These are phyloP conservation scores for Exserohilum turcica DNA, from an alignment of 2,329 filamentous ascomycete species.

Conservation along the genomic window DNA sequence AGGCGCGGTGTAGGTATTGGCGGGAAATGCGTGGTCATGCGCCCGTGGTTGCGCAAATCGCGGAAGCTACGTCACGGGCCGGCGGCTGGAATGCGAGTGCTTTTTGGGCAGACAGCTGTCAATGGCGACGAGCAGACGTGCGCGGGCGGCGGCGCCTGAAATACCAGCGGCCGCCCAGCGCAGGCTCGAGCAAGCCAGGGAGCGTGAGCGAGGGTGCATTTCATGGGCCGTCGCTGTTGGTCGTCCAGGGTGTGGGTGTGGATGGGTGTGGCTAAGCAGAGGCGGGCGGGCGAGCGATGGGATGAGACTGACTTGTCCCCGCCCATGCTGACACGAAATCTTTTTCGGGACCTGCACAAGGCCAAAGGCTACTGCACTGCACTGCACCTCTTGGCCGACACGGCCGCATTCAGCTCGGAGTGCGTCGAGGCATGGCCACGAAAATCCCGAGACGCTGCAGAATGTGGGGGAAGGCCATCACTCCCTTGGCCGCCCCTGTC, in stretches of 20 bases:
- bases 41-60: constrained; percentile 23
- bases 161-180: constrained; percentile 4
- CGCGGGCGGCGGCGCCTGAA: constrained; percentile 1
- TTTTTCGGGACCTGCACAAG: constrained; percentile 18
- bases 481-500: background rate
- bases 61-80: constrained; percentile 25
- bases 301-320: background rate
- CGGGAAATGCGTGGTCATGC: constrained; percentile 24
- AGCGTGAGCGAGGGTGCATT: constrained; percentile 19
- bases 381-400: constrained; percentile 6
- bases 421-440: background rate
- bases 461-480: constrained; percentile 17
- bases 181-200: constrained; percentile 7
- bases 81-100: constrained; percentile 1
- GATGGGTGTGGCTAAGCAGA: constrained; percentile 26
- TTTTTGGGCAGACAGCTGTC: background rate
- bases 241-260: constrained; percentile 22
- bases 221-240: constrained; percentile 18
- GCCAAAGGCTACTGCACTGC: constrained; percentile 12
- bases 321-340: constrained; percentile 4
- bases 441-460: constrained; percentile 12
- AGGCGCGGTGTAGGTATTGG: constrained; percentile 23
- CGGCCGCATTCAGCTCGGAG: background rate
- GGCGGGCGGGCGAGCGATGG: constrained; percentile 5
- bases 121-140: background rate